Evolutionary conservation across 148 eudicot species (phyloP).

Genomic region (Pouteria glomerata): DNA sequence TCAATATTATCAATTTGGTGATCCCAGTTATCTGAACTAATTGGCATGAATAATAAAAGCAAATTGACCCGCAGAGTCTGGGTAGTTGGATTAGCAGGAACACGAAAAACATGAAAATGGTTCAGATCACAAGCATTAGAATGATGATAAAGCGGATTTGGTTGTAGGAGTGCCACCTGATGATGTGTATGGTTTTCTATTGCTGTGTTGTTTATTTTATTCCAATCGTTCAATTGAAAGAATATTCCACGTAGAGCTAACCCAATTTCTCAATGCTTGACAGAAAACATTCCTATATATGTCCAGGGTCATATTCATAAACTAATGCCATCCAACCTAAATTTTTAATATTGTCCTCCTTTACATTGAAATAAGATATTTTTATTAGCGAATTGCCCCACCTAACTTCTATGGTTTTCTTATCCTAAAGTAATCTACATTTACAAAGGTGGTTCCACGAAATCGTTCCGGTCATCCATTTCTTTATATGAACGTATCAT

Average conservation of each 20-base stretch:
- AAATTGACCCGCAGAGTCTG: conserved; percentile 25
- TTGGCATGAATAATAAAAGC: not conserved
- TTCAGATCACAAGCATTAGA: not conserved
- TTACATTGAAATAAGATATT: not conserved
- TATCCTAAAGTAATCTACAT: conserved; percentile 1
- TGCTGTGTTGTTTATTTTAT: not conserved
- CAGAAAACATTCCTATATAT: not conserved
- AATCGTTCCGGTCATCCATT: conserved; percentile 6
- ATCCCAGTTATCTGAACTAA: not conserved
- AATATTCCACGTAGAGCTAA: not conserved
- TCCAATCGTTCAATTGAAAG: not conserved
- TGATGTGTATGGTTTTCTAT: not conserved
- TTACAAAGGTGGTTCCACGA: conserved; percentile 12
- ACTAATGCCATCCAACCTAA: conserved; percentile 7
- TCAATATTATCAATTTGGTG: not conserved
- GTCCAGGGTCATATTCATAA: not conserved
- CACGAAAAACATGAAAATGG: conserved; percentile 1
- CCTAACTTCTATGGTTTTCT: conserved; percentile 12
- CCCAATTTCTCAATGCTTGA: not conserved
- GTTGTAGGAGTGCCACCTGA: not conserved
- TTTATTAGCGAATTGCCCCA: not conserved
- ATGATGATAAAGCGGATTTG: not conserved
- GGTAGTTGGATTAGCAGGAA: conserved; percentile 7
- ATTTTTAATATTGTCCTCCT: conserved; percentile 1
- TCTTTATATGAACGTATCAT: not conserved